Evolutionary conservation across 805 yeast species (phyloP), one percentile per base, ranked within the genome.

Genomic region (Metschnikowia kofuensis): DNA sequence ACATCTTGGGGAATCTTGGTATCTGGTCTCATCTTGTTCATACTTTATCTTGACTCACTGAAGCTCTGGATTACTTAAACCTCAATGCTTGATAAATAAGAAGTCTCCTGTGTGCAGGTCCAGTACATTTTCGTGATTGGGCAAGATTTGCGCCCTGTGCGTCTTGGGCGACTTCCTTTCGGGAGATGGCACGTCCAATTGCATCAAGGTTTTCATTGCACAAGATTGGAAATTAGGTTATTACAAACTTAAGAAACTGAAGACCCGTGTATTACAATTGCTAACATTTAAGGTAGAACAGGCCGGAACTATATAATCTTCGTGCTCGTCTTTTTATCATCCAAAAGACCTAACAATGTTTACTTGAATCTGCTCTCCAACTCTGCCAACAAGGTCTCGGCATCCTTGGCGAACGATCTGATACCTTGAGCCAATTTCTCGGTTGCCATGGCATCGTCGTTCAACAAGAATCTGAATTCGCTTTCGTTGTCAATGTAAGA

Each of bases 371-470:
- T 83, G 61, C 77, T 69, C 68, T 82, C 83, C 69, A 87, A 79
- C 65, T 83, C 76, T 52, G 78, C 71, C 70, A 83, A 74, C 68
- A 94, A 81, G 48, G 96, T 85, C 62, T 76, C 83, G 63, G 95
- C 85, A 72, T 94, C 99, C 70, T 87, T 92, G 63, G 97, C 88
- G 75, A 94, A 94, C 72, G 84, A 83, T 81, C 98, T 87, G 77
- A 94, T 94, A 82, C 99, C 99, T 69, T 94, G 96, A 62, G 96
- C 75, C 68, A 94, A 83, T 80, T 94, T 94, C 78, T 89, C 97
- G 58, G 97, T 89, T 62, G 97, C 95, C 98, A 94, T 92, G 57
- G 94, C 94, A 70, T 94, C 98, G 72, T 94, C 96, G 77, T 94
- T 92, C 62, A 94, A 77, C 52, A 76, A 79, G 78, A 81, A 89